A percentile compares a stretch with the other conserved stretches of the same genome.
These are phyloP conservation scores for Clathrospora elynae DNA, from an alignment of 2,329 filamentous ascomycete species.

Conservation along the genomic window DNA sequence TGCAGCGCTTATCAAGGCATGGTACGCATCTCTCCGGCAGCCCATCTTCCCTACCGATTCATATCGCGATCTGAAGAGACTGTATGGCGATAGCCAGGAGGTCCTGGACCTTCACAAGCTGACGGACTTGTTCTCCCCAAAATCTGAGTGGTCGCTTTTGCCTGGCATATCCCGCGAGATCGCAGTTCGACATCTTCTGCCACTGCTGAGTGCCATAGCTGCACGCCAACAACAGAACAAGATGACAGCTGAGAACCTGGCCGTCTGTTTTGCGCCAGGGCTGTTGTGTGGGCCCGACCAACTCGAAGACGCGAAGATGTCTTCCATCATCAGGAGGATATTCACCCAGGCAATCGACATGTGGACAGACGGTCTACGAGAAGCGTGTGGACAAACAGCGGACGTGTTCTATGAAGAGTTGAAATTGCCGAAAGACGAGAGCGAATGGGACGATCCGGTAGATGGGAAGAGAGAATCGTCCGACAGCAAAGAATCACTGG, in stretches of 20 bases:
- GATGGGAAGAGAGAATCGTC: conserved; percentile 36
- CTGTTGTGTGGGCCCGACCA: conserved; percentile 60
- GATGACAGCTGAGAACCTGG: conserved; percentile 60
- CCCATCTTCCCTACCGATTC: conserved; percentile 58
- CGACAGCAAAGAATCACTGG: conserved; percentile 31
- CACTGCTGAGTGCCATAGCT: conserved; percentile 56
- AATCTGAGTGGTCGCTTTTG: conserved; percentile 54
- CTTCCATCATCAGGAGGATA: conserved; percentile 56
- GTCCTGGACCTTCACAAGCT: conserved; percentile 51
- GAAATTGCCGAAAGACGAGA: conserved; percentile 45
- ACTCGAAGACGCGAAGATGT: conserved; percentile 60
- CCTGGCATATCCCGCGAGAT: conserved; percentile 55
- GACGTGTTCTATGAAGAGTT: conserved; percentile 50
- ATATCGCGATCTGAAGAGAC: conserved; percentile 54
- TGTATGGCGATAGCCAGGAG: conserved; percentile 50
- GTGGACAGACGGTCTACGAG: conserved; percentile 52
- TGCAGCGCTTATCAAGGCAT: conserved; percentile 60
- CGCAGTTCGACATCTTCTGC: conserved; percentile 57
- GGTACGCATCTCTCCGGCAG: conserved; percentile 59
- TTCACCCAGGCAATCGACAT: conserved; percentile 55
- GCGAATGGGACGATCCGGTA: conserved; percentile 57
- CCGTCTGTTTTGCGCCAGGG: conserved; percentile 60
- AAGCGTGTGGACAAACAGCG: conserved; percentile 49
- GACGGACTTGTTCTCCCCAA: conserved; percentile 53
- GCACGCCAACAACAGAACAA: conserved; percentile 57